phyloP scores from a whole-genome alignment of 2,329 filamentous ascomycete species.

The Scedosporium boydii region DNA sequence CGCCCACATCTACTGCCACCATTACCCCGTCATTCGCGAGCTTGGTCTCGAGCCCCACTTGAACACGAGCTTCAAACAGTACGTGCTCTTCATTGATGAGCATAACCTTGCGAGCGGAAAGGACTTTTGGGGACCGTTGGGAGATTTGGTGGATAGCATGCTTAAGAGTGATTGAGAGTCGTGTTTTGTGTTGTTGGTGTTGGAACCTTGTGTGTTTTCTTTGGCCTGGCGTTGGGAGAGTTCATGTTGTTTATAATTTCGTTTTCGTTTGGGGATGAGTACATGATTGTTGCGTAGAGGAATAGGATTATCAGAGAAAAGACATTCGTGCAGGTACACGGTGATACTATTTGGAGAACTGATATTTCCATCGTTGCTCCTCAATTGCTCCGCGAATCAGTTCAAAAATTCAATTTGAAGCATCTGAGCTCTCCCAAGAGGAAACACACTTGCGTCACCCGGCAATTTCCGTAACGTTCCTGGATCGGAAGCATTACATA shows the following conservation, averaged over 20 bases:
- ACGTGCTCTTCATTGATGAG: slow-evolving; percentile 97
- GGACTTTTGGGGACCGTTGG: slow-evolving; percentile 94
- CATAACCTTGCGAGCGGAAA: slow-evolving; percentile 85
- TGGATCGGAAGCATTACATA: slow-evolving; percentile 3
- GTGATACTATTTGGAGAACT: not conserved
- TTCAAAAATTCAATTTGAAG: too few species aligned
- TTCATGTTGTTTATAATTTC: not conserved
- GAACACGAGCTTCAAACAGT: slow-evolving; percentile 99
- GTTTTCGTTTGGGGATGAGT: not conserved
- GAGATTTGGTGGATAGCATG: slow-evolving; percentile 97
- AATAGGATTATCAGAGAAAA: not conserved
- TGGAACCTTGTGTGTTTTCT: not conserved
- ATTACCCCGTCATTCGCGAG: slow-evolving; percentile 94
- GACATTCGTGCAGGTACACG: not conserved
- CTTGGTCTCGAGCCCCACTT: slow-evolving; percentile 92
- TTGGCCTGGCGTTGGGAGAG: slow-evolving; percentile 2
- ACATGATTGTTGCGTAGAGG: not conserved
- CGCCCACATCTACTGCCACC: slow-evolving; percentile 98
- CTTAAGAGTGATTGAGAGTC: slow-evolving; percentile 73
- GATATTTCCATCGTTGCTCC: not conserved
- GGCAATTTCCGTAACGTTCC: not conserved
- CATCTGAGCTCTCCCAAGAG: too few species aligned
- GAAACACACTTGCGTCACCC: not conserved
- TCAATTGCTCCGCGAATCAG: not conserved
- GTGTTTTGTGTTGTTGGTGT: not conserved